Evolutionary conservation across 352 stramenopile genomes (phyloP).

Genomic region (Elongisporangium senticosum): DNA sequence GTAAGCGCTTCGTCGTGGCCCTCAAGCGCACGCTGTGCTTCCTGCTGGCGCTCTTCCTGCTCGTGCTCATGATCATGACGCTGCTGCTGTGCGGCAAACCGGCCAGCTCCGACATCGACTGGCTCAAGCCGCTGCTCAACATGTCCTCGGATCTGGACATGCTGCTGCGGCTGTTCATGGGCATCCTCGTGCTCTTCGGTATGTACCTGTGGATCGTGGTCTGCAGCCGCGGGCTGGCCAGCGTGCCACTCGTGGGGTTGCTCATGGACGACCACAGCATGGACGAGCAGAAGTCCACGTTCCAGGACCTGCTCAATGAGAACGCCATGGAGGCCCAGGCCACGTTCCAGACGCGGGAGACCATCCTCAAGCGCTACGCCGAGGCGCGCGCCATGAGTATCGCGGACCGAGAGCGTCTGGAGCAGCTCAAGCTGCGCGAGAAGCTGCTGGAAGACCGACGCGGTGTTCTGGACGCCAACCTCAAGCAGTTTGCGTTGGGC

Average conservation of each 20-base stretch:
- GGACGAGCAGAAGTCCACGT: constrained; percentile 60
- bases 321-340: constrained; percentile 71
- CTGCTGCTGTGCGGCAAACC: constrained; percentile 75
- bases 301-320: constrained; percentile 67
- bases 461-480: constrained; percentile 59
- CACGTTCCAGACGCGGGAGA: constrained; percentile 60
- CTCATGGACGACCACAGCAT: constrained; percentile 73
- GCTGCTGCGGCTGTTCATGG: constrained; percentile 65
- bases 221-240: constrained; percentile 59
- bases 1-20: constrained; percentile 48
- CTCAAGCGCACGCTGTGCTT: constrained; percentile 75
- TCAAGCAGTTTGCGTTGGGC: constrained; percentile 43
- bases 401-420: constrained; percentile 63
- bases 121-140: constrained; percentile 75
- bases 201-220: constrained; percentile 80
- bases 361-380: constrained; percentile 63
- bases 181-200: constrained; percentile 62
- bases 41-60: constrained; percentile 54
- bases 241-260: constrained; percentile 66
- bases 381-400: constrained; percentile 59
- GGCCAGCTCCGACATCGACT: constrained; percentile 68
- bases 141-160: constrained; percentile 70
- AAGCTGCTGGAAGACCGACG: constrained; percentile 60
- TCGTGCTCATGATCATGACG: constrained; percentile 63
- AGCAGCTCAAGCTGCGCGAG: constrained; percentile 66